Evolutionary conservation across 257 asterid species (phyloP).

Genomic region (Lycium barbarum): DNA sequence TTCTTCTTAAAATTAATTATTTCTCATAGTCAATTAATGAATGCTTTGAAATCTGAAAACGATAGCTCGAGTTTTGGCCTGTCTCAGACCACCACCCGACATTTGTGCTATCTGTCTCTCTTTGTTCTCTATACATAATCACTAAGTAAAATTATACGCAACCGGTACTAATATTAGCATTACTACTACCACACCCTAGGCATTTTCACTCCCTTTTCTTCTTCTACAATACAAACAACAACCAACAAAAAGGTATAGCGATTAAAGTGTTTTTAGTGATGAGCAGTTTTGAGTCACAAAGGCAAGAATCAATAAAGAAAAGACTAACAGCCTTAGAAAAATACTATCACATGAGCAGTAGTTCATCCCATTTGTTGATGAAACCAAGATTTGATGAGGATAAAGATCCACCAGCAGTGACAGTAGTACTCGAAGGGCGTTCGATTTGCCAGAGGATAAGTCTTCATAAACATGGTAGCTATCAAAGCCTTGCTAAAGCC

Average conservation of each 20-base stretch:
- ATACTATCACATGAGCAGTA: conserved; percentile 26
- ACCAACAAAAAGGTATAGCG: neutral
- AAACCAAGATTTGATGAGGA: conserved; percentile 40
- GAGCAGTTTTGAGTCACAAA: conserved; percentile 58
- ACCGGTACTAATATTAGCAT: neutral
- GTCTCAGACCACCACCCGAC: conserved; percentile 67
- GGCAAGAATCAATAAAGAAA: conserved; percentile 56
- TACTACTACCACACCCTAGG: conserved; percentile 16
- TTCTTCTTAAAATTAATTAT: conserved; percentile 27
- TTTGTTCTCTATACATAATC: conserved; percentile 39
- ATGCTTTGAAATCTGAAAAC: conserved; percentile 49
- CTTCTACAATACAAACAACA: neutral
- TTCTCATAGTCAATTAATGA: conserved; percentile 43
- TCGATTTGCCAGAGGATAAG: conserved; percentile 84
- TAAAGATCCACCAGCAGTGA: conserved; percentile 75
- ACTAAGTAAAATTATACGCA: conserved; percentile 19
- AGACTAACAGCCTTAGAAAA: conserved; percentile 10
- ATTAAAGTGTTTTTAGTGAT: conserved; percentile 20
- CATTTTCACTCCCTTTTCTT: neutral
- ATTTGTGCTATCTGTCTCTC: conserved; percentile 51
- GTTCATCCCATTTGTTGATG: conserved; percentile 16
- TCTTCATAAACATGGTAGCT: conserved; percentile 67
- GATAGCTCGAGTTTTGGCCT: conserved; percentile 47
- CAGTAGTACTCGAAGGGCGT: conserved; percentile 84
- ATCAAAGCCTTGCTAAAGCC: conserved; percentile 66